These are phyloP conservation scores for Coelastrella sp. DNA, from an alignment of 139 green algal species.

Conservation along the genomic window DNA sequence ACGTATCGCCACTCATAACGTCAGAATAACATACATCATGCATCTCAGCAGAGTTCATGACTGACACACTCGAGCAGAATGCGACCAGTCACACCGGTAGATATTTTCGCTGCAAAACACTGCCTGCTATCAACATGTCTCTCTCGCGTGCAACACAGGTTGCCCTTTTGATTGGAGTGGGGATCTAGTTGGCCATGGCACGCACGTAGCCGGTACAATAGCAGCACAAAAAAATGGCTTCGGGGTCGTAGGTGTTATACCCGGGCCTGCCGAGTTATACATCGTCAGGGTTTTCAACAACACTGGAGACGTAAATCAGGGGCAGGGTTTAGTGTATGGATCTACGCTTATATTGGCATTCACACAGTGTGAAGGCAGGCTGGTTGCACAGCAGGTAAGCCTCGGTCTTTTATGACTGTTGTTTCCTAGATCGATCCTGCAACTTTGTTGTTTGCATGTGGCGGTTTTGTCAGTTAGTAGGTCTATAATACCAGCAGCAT, in stretches of 20 bases:
- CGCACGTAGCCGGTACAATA: constrained; percentile 43
- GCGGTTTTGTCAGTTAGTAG: too few species aligned
- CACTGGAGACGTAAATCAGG: constrained; percentile 47
- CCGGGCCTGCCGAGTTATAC: constrained; percentile 37
- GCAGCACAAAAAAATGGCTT: constrained; percentile 13
- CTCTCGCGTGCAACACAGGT: not conserved
- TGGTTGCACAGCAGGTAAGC: not conserved
- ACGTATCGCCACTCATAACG: too few species aligned
- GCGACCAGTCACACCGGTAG: not conserved
- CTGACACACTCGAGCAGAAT: too few species aligned
- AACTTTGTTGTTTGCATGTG: too few species aligned
- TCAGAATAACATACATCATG: too few species aligned
- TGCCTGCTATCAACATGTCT: not conserved
- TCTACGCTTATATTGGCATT: constrained; percentile 42
- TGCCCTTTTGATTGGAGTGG: constrained; percentile 30
- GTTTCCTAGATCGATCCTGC: too few species aligned
- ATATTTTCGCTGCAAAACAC: not conserved
- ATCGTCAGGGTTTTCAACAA: constrained; percentile 39
- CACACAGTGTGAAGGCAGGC: constrained; percentile 37
- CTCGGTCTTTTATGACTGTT: too few species aligned
- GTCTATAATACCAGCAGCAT: too few species aligned
- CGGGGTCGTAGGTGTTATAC: constrained; percentile 36
- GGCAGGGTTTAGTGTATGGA: constrained; percentile 46
- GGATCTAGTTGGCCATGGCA: constrained; percentile 34
- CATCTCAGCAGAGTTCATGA: too few species aligned